These are phyloP conservation scores for Luffa aegyptiaca DNA, from an alignment of 306 rosid genomes.

Conservation along the genomic window DNA sequence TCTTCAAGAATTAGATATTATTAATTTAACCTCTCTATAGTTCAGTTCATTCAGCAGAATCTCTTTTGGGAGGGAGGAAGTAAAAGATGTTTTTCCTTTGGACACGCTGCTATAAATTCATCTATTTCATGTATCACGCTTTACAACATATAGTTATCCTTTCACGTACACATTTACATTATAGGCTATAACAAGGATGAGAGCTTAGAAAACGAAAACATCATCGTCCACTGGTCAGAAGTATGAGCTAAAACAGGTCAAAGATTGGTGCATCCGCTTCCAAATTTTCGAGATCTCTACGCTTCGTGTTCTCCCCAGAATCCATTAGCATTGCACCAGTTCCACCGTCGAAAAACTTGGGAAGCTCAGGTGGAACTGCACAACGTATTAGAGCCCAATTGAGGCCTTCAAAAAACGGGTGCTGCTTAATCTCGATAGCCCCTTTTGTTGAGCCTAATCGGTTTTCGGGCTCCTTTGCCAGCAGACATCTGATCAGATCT, in stretches of 20 bases:
- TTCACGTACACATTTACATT: constrained; percentile 30
- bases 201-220: not conserved
- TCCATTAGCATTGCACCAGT: constrained; percentile 24
- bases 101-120: constrained; percentile 28
- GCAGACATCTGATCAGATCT: constrained; percentile 74
- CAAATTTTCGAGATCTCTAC: constrained; percentile 41
- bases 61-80: not conserved
- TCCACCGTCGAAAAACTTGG: constrained; percentile 49
- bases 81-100: not conserved
- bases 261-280: constrained; percentile 55
- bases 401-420: constrained; percentile 86
- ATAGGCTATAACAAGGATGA: constrained; percentile 31
- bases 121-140: constrained; percentile 45
- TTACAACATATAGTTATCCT: constrained; percentile 38
- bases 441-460: constrained; percentile 92
- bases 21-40: not conserved
- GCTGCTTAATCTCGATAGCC: constrained; percentile 89
- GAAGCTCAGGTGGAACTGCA: constrained; percentile 82
- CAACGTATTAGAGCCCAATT: constrained; percentile 98
- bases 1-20: not conserved
- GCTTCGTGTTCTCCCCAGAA: constrained; percentile 38
- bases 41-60: not conserved
- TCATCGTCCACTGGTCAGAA: not conserved
- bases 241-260: constrained; percentile 57
- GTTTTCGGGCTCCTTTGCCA: constrained; percentile 78